Percentiles rank a stretch among this genome's conserved stretches.
Conservation (phyloP, 2,329 filamentous ascomycete genomes). For the Drechslerella coelobrocha region DNA sequence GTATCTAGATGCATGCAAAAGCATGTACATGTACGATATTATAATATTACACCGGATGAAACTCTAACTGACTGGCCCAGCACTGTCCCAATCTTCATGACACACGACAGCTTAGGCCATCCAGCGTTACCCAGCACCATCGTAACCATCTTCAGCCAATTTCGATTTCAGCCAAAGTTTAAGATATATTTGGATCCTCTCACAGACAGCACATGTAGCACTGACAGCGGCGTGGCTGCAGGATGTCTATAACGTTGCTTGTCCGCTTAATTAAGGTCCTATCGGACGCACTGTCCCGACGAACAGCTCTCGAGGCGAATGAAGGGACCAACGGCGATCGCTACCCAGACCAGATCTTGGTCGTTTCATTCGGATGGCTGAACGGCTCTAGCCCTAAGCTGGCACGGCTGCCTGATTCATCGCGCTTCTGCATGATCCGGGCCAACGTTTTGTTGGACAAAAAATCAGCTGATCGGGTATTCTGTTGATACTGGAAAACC, state of each 20-base stretch:
- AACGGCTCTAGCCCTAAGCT: slow-evolving; percentile 22
- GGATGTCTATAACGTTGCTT: slow-evolving; percentile 44
- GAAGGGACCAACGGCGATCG: slow-evolving; percentile 38
- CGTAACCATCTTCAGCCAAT: slow-evolving; percentile 15
- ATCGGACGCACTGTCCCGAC: slow-evolving; percentile 47
- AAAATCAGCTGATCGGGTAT: slow-evolving; percentile 33
- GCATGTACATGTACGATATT: background rate
- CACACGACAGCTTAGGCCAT: background rate
- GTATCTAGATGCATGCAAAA: background rate
- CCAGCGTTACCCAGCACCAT: background rate
- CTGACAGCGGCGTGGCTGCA: slow-evolving; percentile 51
- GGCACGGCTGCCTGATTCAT: slow-evolving; percentile 38
- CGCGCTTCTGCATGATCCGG: slow-evolving; percentile 21
- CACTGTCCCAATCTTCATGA: background rate
- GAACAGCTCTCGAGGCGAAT: slow-evolving; percentile 43
- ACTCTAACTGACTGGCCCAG: background rate
- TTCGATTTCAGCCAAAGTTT: slow-evolving; percentile 22
- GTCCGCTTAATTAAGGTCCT: slow-evolving; percentile 50
- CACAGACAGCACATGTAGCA: slow-evolving; percentile 37
- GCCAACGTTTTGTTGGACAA: background rate
- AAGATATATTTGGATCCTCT: slow-evolving; percentile 41
- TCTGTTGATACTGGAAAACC: background rate
- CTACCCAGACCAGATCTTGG: slow-evolving; percentile 37
- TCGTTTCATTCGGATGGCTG: slow-evolving; percentile 49
- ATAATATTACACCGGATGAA: background rate